Evolutionary conservation across 2,329 filamentous ascomycete species (phyloP).

Genomic region (Paecilomyces variotii): DNA sequence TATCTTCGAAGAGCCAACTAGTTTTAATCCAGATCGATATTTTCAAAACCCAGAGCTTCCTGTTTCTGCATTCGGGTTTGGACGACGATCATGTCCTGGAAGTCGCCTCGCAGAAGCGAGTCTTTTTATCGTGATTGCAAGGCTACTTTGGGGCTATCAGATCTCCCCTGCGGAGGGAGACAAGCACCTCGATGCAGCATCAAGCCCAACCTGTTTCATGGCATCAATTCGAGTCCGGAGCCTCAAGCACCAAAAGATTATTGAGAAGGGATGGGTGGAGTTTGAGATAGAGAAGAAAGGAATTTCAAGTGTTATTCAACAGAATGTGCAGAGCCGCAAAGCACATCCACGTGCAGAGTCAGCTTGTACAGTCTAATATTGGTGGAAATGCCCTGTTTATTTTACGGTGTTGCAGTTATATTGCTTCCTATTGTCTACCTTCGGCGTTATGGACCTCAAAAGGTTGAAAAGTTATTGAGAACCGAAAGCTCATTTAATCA

Average conservation of each 20-base stretch:
- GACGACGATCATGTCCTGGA: slow-evolving; percentile 41
- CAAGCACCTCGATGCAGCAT: slow-evolving; percentile 23
- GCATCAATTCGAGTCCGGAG: slow-evolving; percentile 21
- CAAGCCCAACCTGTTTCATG: slow-evolving; percentile 21
- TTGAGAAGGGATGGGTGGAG: too few relatives aligned
- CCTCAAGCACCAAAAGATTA: slow-evolving; percentile 16
- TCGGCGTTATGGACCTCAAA: too few relatives aligned
- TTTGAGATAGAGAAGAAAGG: too few relatives aligned
- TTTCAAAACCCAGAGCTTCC: slow-evolving; percentile 41
- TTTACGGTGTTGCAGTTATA: too few relatives aligned
- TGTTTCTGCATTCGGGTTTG: slow-evolving; percentile 51
- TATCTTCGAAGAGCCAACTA: slow-evolving; percentile 29
- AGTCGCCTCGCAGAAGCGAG: slow-evolving; percentile 20
- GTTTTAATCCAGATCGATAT: slow-evolving; percentile 32
- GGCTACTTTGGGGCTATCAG: slow-evolving; percentile 42
- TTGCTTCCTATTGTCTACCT: too few relatives aligned
- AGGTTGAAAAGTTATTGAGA: too few relatives aligned
- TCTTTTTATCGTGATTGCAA: slow-evolving; percentile 49
- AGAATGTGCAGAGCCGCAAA: too few relatives aligned
- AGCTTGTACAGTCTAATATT: too few relatives aligned
- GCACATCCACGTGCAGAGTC: too few relatives aligned
- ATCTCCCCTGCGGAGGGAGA: slow-evolving; percentile 22
- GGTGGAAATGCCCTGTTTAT: too few relatives aligned
- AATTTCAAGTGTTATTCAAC: too few relatives aligned
- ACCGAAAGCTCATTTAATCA: too few relatives aligned